These are phyloP conservation scores for Lactarius indigo DNA, from an alignment of 768 basidiomycete genomes.

Conservation along the genomic window DNA sequence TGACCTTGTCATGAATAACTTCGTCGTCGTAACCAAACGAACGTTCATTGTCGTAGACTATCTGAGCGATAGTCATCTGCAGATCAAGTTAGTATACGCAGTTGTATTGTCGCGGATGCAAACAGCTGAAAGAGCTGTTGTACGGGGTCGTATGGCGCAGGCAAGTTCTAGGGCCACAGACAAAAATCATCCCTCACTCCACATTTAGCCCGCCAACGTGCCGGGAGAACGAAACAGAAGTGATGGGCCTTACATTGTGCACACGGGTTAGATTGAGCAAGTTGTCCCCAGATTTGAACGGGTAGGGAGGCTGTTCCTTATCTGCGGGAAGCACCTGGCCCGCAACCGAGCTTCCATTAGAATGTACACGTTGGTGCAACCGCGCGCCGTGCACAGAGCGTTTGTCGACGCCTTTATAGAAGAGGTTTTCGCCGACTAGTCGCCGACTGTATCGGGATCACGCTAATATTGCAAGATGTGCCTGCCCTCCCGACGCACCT, in stretches of 20 bases:
- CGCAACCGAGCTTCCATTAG: constrained; percentile 31
- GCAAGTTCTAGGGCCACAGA: neutral
- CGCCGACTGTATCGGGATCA: neutral
- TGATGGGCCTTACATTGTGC: constrained; percentile 63
- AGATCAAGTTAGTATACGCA: constrained; percentile 7
- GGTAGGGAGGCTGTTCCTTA: constrained; percentile 70
- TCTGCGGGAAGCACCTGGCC: constrained; percentile 24
- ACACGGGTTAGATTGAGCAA: constrained; percentile 71
- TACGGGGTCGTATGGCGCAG: neutral
- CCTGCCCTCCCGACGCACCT: constrained; percentile 40
- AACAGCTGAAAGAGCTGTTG: neutral
- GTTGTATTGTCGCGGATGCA: neutral
- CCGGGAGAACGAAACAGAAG: constrained; percentile 1
- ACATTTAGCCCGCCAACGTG: neutral
- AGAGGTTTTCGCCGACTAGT: constrained; percentile 86
- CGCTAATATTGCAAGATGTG: neutral
- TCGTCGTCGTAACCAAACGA: constrained; percentile 73
- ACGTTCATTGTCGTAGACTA: constrained; percentile 89
- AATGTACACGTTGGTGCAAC: constrained; percentile 52
- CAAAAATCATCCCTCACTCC: neutral
- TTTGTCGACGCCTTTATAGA: constrained; percentile 91
- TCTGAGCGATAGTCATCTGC: constrained; percentile 90
- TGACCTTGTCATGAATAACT: constrained; percentile 70
- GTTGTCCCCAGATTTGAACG: constrained; percentile 74
- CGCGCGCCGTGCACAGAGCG: constrained; percentile 74